Evolutionary conservation across 2,329 filamentous ascomycete species (phyloP).

Genomic region (Neonectria faginata): DNA sequence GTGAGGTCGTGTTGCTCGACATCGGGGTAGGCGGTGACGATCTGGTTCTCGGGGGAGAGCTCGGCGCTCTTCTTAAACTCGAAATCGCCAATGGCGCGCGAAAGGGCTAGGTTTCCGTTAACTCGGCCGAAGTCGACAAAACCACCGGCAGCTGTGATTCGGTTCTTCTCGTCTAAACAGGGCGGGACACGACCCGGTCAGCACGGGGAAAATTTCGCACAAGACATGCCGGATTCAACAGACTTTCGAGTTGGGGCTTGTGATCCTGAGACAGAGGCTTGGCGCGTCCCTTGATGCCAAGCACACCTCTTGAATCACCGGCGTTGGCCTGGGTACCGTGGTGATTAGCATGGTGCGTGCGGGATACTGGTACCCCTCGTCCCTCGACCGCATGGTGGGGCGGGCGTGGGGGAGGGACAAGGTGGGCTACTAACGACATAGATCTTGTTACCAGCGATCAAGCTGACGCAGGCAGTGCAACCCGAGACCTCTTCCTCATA

Average conservation of each 20-base stretch:
- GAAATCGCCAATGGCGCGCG: slow-evolving; percentile 97
- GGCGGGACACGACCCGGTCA: slow-evolving; percentile 29
- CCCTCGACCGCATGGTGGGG: slow-evolving; percentile 30
- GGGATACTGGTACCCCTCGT: slow-evolving; percentile 25
- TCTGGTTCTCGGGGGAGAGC: slow-evolving; percentile 96
- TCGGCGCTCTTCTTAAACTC: slow-evolving; percentile 99
- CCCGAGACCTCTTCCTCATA: slow-evolving; percentile 99
- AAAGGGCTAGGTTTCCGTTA: slow-evolving; percentile 96
- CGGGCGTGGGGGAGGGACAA: slow-evolving; percentile 30
- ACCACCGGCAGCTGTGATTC: slow-evolving; percentile 94
- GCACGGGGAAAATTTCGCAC: slow-evolving; percentile 18
- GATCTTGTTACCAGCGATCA: slow-evolving; percentile 92
- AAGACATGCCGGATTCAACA: slow-evolving; percentile 42
- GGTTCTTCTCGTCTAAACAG: slow-evolving; percentile 85
- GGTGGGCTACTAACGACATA: slow-evolving; percentile 80
- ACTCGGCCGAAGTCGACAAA: slow-evolving; percentile 99
- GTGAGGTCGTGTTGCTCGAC: slow-evolving; percentile 90
- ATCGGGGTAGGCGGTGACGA: slow-evolving; percentile 96
- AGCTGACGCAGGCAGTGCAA: slow-evolving; percentile 92
- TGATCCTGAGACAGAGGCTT: slow-evolving; percentile 99
- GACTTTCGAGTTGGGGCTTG: slow-evolving; percentile 98
- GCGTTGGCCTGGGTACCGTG: slow-evolving; percentile 81
- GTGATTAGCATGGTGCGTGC: slow-evolving; percentile 34
- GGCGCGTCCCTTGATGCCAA: slow-evolving; percentile 96
- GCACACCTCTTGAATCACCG: slow-evolving; percentile 92